Base-by-base conservation (phyloP, 805 yeast genomes). In the Naumovozyma castellii region DNA sequence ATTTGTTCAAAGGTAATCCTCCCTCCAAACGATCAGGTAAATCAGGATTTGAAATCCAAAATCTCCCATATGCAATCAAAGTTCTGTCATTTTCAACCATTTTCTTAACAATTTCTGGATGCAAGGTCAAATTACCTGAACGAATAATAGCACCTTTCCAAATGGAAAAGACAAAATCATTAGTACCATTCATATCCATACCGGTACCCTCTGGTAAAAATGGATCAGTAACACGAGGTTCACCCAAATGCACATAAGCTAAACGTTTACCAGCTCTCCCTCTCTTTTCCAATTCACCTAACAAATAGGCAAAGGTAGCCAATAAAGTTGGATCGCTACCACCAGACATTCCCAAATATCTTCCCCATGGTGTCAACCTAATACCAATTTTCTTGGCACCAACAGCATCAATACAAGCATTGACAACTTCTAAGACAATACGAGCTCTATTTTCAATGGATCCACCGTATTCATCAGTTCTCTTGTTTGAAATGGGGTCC, bases 391-490 rank as follows among this genome's bases (percentile, higher is more conserved):
- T 66, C 4, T 65, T 65, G 14, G 73, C 67, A 34, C 84, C 84
- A 43, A 78, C 55, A 2, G 71, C 75, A 5, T 57, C 69, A 29
- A 62, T 57, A 22, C 73, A 51, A 2, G 71, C 69, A 46, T 75
- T 79, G 17, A 76, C 59, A 16, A 75, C 64, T 47, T 72, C 76
- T 38, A 68, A 47, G 17, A 62, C 47, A 36, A 70, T 60, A 42
- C 71, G 59, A 5, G 69, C 64, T 49, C 75, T 64, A 47, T 73
- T 67, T 47, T 69, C 75, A 48, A 71, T 66, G 6, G 68, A 59
- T 3, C 77, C 78, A 44, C 78, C 80, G 45, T 73, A 74, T 47
- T 69, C 64, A 50, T 74, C 80, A 4, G 68, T 65, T 57, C 69
- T 54, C 42, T 72, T 57, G 51, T 69, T 68, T 35, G 67, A 59